phyloP scores from a whole-genome alignment of 2,329 filamentous ascomycete genomes.

The Dactylellina sp. region DNA sequence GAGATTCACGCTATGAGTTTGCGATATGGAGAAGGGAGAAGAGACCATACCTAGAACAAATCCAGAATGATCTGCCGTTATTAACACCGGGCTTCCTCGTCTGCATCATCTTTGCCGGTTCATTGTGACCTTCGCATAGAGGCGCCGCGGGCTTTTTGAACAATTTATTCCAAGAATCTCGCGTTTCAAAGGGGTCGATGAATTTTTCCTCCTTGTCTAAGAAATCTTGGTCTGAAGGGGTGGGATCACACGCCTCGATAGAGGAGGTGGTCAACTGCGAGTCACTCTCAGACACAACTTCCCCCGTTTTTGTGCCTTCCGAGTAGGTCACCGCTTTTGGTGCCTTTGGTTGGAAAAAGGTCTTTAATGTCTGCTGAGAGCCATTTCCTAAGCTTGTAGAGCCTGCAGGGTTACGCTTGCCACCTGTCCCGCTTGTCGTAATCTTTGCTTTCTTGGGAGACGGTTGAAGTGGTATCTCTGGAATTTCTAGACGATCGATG shows the following conservation, averaged over 20 bases:
- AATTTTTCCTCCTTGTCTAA: slow-evolving; percentile 65
- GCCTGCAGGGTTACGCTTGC: slow-evolving; percentile 9
- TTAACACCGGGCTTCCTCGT: slow-evolving; percentile 94
- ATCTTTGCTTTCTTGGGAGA: slow-evolving; percentile 43
- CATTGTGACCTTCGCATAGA: slow-evolving; percentile 82
- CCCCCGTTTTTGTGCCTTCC: background rate
- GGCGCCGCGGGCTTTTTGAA: slow-evolving; percentile 80
- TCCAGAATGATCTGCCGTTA: slow-evolving; percentile 75
- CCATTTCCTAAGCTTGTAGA: background rate
- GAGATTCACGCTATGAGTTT: slow-evolving; percentile 7
- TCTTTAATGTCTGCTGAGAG: slow-evolving; percentile 27
- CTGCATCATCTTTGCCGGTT: slow-evolving; percentile 83
- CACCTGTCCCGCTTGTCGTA: background rate
- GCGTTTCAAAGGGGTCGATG: slow-evolving; percentile 77
- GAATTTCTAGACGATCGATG: background rate
- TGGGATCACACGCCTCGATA: slow-evolving; percentile 3
- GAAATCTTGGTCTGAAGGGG: background rate
- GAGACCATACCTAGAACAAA: slow-evolving; percentile 72
- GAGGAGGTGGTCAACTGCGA: slow-evolving; percentile 21
- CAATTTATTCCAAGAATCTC: slow-evolving; percentile 86
- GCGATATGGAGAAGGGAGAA: background rate
- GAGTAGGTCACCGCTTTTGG: slow-evolving; percentile 1
- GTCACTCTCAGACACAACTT: slow-evolving; percentile 8
- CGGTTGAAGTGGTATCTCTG: slow-evolving; percentile 20
- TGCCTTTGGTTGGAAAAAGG: slow-evolving; percentile 21